Percentiles rank a stretch among this genome's conserved stretches.
phyloP scores from a whole-genome alignment of 306 rosid species.

The Sesbania bispinosa region DNA sequence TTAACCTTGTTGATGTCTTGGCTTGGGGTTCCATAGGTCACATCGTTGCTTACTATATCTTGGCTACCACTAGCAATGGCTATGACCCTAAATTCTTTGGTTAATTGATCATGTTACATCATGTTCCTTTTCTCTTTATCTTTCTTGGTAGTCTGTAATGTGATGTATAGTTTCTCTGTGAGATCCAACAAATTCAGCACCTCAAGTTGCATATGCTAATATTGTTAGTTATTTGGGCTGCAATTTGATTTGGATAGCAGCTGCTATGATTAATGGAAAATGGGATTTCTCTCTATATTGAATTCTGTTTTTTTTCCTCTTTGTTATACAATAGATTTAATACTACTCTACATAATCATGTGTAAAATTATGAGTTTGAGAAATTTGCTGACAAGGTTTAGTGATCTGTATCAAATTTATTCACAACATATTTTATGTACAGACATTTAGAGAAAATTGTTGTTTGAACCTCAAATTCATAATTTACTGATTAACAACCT shows the following conservation, averaged over 20 bases:
- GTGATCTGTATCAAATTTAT: background rate
- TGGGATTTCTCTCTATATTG: background rate
- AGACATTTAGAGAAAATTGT: too few species aligned
- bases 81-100: slow-evolving; percentile 86
- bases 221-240: too few species aligned
- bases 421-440: background rate
- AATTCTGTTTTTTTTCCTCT: background rate
- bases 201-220: background rate
- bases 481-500: too few species aligned
- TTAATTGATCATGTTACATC: slow-evolving; percentile 9
- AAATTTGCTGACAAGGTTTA: background rate
- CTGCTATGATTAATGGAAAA: slow-evolving; percentile 12
- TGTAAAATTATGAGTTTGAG: background rate
- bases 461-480: too few species aligned
- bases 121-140: background rate
- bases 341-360: background rate
- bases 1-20: slow-evolving; percentile 88
- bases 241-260: background rate
- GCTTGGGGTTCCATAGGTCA: slow-evolving; percentile 99
- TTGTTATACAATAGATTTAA: background rate
- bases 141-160: slow-evolving; percentile 6
- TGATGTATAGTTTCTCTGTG: slow-evolving; percentile 32
- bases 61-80: slow-evolving; percentile 97
- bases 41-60: slow-evolving; percentile 83
- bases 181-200: too few species aligned